Evolutionary conservation across 2,329 filamentous ascomycete genomes (phyloP).

Genomic region (Calcarisporium arbuscula): DNA sequence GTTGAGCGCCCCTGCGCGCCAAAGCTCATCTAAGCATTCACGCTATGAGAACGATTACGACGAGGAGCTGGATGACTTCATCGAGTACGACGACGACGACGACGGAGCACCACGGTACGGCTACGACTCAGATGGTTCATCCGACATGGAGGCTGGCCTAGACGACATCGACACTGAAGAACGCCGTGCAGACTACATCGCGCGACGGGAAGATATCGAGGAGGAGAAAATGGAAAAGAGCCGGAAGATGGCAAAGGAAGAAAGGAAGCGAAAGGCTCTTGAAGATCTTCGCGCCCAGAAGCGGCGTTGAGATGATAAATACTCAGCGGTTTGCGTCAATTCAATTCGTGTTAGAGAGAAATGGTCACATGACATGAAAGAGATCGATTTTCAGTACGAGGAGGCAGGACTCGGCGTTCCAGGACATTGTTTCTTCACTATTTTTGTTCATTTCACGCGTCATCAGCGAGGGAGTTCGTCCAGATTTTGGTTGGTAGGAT

Average conservation of each 20-base stretch:
- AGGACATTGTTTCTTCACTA: constrained; percentile 3
- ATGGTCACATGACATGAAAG: background rate
- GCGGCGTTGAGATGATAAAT: constrained; percentile 16
- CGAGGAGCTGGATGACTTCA: constrained; percentile 55
- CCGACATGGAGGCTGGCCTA: constrained; percentile 72
- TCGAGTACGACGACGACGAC: constrained; percentile 51
- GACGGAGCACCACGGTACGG: constrained; percentile 37
- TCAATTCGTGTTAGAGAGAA: constrained; percentile 3
- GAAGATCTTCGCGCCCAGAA: constrained; percentile 26
- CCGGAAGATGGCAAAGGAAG: constrained; percentile 57
- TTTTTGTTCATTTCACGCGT: constrained; percentile 11
- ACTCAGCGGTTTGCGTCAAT: constrained; percentile 9
- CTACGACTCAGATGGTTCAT: constrained; percentile 60
- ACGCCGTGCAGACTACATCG: constrained; percentile 51
- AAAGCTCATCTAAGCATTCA: constrained; percentile 23
- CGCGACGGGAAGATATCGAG: constrained; percentile 60
- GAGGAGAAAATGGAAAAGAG: constrained; percentile 56
- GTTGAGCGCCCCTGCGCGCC: constrained; percentile 25
- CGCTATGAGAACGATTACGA: constrained; percentile 56
- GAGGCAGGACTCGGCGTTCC: too few species aligned
- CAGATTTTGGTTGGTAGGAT: constrained; percentile 8
- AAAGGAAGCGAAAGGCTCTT: constrained; percentile 37
- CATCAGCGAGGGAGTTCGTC: constrained; percentile 35
- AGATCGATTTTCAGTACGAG: too few species aligned
- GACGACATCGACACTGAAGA: constrained; percentile 72